phyloP scores from a whole-genome alignment of 148 eudicot genomes.

The Rhododendron molle region DNA sequence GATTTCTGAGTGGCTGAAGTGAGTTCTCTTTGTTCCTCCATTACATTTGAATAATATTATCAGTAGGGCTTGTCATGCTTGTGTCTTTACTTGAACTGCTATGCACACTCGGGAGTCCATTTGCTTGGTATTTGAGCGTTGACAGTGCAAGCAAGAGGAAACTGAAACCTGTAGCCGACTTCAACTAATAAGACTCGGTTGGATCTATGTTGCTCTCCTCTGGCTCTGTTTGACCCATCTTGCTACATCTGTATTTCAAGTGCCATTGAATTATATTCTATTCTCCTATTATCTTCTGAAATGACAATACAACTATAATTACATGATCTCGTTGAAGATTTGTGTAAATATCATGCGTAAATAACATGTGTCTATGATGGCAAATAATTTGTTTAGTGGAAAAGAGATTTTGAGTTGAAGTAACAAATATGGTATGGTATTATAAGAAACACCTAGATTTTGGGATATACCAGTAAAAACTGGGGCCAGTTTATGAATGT shows the following conservation, averaged over 20 bases:
- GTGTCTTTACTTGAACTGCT: background rate
- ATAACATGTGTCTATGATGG: background rate
- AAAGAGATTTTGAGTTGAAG: background rate
- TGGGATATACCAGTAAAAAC: background rate
- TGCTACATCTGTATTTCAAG: background rate
- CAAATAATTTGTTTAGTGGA: background rate
- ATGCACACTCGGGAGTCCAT: background rate
- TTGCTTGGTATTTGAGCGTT: background rate
- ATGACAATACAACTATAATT: background rate
- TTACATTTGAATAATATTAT: background rate
- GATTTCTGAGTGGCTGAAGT: background rate
- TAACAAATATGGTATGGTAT: background rate
- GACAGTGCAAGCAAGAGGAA: background rate
- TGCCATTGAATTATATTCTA: background rate
- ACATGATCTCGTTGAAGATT: background rate
- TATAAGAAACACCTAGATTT: background rate
- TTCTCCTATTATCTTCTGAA: background rate
- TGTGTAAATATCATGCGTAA: background rate
- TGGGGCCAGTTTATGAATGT: background rate
- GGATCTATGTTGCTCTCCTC: background rate
- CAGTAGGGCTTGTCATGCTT: background rate
- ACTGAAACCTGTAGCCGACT: background rate
- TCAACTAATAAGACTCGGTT: background rate
- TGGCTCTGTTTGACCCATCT: background rate
- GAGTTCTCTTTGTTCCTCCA: background rate